Base-by-base conservation (phyloP, 768 basidiomycete genomes). In the Auricularia sp. region DNA sequence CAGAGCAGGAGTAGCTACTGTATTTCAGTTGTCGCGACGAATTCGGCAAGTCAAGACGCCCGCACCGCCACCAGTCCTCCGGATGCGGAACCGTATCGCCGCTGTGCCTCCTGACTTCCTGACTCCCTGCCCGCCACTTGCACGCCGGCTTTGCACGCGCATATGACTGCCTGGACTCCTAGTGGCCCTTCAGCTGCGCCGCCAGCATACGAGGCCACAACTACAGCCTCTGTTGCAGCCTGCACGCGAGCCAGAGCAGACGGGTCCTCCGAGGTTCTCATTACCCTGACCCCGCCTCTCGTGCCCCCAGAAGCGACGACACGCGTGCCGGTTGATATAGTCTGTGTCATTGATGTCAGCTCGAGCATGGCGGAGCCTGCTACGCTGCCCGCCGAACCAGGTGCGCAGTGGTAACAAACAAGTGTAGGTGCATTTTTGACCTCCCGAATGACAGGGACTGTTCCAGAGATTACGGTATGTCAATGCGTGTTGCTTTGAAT, bases 321-420 rank as follows among this genome's bases (percentile, higher is more conserved):
- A 47, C 62, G 67, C 18, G 62, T 66, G 6, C 66, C 67, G 7
- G 66, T 66, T 8, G 67, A 68, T 36, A 61, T 68, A 33, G 56
- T 63, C 56, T 64, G 67, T 39, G 65, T 65, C 4, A 66, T 68
- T 21, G 67, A 68, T 59, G 63, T 66, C 34, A 64, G 62, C 11
- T 67, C 62, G 11, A 66, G 65, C 47, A 68, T 68, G 67, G 35
- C 34, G 23, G 39, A 58, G 29, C 54, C 64, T n/a, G 67, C 67
- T 3, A 47, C 62, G 23, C 44, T 66, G 54, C 67, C 67, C 23
- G 62, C 62, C 53, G 65, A 66, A 39, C 43, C 66, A 29, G 67
- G 67, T 10, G 36, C 66, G 21, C n/a, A n/a, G n/a, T n/a, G n/a
- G n/a, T 43, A 39, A 5, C 29, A 29, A 18, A 18, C 18, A 16